These are phyloP conservation scores for Exophiala phaeomuriformis DNA, from an alignment of 2,329 filamentous ascomycete species.

Conservation along the genomic window DNA sequence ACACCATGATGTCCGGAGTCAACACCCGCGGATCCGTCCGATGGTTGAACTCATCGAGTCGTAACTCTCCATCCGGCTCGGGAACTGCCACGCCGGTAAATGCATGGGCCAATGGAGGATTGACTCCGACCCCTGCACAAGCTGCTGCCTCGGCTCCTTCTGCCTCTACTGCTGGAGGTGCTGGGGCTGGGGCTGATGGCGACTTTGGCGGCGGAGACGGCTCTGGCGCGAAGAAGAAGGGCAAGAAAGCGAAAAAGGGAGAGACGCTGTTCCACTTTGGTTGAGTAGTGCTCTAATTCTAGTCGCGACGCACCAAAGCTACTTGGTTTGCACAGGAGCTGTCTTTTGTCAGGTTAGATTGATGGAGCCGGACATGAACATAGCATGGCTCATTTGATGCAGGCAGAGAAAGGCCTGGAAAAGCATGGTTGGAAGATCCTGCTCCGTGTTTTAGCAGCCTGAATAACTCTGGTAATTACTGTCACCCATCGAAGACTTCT, in stretches of 20 bases:
- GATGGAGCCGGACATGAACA: no score
- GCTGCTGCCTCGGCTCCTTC: conserved; percentile 14
- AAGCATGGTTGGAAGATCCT: no score
- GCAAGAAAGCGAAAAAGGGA: conserved; percentile 36
- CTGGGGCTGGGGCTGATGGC: conserved; percentile 23
- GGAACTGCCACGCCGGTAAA: conserved; percentile 30
- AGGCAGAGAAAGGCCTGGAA: no score
- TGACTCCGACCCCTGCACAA: conserved; percentile 21
- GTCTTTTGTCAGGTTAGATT: no score
- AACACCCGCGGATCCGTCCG: conserved; percentile 40
- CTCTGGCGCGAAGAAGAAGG: conserved; percentile 24
- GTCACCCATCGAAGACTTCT: no score
- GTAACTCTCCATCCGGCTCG: conserved; percentile 26
- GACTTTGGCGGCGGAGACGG: conserved; percentile 25
- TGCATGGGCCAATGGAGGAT: conserved; percentile 34
- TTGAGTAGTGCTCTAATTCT: no score
- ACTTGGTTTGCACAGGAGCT: no score
- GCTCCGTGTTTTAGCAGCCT: no score
- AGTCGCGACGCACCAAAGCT: no score
- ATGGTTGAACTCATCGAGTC: conserved; percentile 32
- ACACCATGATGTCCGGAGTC: conserved; percentile 43
- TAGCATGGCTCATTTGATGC: no score
- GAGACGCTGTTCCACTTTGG: conserved; percentile 39
- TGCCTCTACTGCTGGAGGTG: conserved; percentile 11
- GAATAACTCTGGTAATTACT: no score